Conservation (phyloP, 2,329 filamentous ascomycete genomes). For the Monilinia polystroma region DNA sequence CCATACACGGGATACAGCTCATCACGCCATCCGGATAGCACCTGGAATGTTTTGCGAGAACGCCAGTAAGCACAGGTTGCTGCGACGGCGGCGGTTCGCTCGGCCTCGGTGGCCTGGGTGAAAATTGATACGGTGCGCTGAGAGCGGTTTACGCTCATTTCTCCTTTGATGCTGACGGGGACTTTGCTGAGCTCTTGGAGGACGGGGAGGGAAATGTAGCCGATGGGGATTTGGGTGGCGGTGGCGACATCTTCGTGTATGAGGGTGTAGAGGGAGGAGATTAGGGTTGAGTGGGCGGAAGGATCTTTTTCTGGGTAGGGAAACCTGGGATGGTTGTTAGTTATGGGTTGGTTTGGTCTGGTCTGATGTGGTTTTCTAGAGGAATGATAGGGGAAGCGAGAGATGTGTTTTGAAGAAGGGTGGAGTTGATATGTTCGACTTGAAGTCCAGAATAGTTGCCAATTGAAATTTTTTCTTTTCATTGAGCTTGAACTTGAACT, state of each 20-base stretch:
- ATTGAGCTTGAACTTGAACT: no score
- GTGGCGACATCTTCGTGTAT: slow-evolving; percentile 60
- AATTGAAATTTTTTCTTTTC: neutral
- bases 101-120: slow-evolving; percentile 53
- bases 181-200: slow-evolving; percentile 50
- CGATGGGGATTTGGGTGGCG: slow-evolving; percentile 53
- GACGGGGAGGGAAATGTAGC: slow-evolving; percentile 56
- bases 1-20: slow-evolving; percentile 79
- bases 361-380: neutral
- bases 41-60: slow-evolving; percentile 66
- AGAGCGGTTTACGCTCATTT: slow-evolving; percentile 59
- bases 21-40: slow-evolving; percentile 76
- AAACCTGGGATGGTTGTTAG: slow-evolving; percentile 55
- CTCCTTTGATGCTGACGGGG: slow-evolving; percentile 52
- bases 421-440: neutral
- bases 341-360: neutral
- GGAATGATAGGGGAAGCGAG: no score
- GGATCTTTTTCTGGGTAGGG: slow-evolving; percentile 68
- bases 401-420: neutral
- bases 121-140: slow-evolving; percentile 64
- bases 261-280: slow-evolving; percentile 65
- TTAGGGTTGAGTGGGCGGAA: slow-evolving; percentile 52
- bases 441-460: neutral
- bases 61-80: slow-evolving; percentile 67
- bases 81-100: slow-evolving; percentile 58